Base-by-base conservation (phyloP, 1,284 basidiomycete species). In the Malassezia equina region DNA sequence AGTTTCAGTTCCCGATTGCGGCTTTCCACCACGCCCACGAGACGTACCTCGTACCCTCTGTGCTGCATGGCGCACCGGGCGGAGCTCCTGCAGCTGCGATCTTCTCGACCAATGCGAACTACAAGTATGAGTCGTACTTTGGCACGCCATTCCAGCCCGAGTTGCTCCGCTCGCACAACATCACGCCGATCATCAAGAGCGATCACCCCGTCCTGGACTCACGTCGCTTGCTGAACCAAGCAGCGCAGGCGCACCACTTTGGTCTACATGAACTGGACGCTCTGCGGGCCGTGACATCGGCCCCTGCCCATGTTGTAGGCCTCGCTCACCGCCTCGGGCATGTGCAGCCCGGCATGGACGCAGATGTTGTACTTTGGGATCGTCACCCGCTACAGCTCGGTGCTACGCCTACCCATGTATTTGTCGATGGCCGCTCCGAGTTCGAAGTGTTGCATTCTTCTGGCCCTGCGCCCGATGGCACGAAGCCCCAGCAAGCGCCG, bases 281-380 rank as follows among this genome's bases (percentile, higher is more conserved):
- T 5, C 75, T 90, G 9, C 79, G 83, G 3, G 79, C 86, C 2
- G 84, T 93, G 15, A 93, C 83, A 0, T 82, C 84, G 1, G 85
- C 83, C 11, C 83, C 90, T 1, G 88, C 90, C 1, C 80, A 79
- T 33, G 80, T 84, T 1, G 78, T 88, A 57, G 90, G 89, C 1
- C 77, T 86, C 54, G 84, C 83, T 55, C 88, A 94, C 73, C 80
- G 90, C 27, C 78, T 94, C 50, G 90, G 90, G 1, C 84, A 79
- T 63, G 75, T 90, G 31, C 80, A 81, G 52, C 69, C 78, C 66
- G 86, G 86, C 15, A 78, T 75, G 58, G 77, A 75, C 57, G 75
- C 76, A 32, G 86, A 90, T 73, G 63, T 91, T n/a, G 86, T 90
- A 15, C 79, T 91, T 4, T 91, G 89, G 88, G 86, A 90, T 63